Percentiles rank a stretch among this genome's conserved stretches.
Evolutionary conservation across 495 filamentous ascomycete species (phyloP).

Genomic region (Neurospora hispaniola): DNA sequence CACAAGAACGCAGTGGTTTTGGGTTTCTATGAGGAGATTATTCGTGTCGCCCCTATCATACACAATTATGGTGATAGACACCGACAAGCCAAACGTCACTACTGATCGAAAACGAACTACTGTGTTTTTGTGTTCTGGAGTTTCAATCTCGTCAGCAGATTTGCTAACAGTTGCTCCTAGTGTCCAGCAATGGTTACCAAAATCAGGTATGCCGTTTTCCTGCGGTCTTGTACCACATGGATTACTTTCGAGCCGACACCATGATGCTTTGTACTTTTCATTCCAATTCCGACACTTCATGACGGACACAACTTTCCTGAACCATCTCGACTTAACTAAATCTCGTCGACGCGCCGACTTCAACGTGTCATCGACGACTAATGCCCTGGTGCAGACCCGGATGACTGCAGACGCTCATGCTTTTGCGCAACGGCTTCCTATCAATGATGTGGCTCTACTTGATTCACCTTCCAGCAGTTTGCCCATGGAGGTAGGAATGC

Average conservation of each 20-base stretch:
- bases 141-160: background rate
- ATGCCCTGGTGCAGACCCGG: background rate
- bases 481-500: background rate
- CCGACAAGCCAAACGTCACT: constrained; percentile 83
- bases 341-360: background rate
- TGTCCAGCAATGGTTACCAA: background rate
- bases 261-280: constrained; percentile 53
- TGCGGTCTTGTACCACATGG: background rate
- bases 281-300: constrained; percentile 50
- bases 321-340: constrained; percentile 31
- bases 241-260: constrained; percentile 3
- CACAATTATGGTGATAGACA: constrained; percentile 75
- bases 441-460: background rate
- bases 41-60: constrained; percentile 90
- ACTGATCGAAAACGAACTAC: constrained; percentile 41
- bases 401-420: constrained; percentile 15
- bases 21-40: constrained; percentile 62
- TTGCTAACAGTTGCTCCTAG: constrained; percentile 14
- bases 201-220: background rate
- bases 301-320: constrained; percentile 32
- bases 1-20: background rate
- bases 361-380: background rate
- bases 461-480: background rate
- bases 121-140: constrained; percentile 3
- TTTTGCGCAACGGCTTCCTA: background rate